A percentile compares a stretch with the other conserved stretches of the same genome.
Conservation (phyloP, 2,329 filamentous ascomycete species). For the Sarocladium kiliense region DNA sequence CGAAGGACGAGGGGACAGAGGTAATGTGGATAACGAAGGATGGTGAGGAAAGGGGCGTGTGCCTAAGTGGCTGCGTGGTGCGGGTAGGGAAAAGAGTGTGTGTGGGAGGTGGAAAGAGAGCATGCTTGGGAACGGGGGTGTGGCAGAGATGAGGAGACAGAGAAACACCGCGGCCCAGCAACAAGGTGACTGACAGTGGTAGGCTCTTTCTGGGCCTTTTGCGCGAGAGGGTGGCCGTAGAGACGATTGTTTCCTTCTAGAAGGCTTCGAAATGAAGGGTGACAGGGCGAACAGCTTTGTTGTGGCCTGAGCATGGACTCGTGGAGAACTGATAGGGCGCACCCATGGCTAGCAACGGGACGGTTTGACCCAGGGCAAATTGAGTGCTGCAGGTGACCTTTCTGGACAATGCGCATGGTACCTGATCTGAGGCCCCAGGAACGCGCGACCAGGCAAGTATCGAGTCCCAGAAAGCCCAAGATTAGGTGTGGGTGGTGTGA, state of each 20-base stretch:
- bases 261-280: conserved; percentile 8
- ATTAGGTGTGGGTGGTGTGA: conserved; percentile 9
- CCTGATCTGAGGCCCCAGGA: not conserved
- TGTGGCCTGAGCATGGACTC: not conserved
- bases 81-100: not conserved
- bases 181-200: not conserved
- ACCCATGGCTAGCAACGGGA: not conserved
- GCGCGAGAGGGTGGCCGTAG: not conserved
- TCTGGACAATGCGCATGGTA: not conserved
- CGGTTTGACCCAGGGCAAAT: conserved; percentile 1
- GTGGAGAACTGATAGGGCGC: not conserved
- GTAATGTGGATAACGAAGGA: not conserved
- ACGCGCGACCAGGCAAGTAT: not conserved
- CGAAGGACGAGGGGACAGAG: not conserved
- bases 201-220: not conserved
- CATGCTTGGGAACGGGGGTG: not conserved
- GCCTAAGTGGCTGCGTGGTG: not conserved
- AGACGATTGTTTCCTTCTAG: conserved; percentile 5
- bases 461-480: not conserved
- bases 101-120: not conserved
- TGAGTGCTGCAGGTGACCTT: conserved; percentile 1
- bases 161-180: not conserved
- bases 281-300: not conserved
- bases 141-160: not conserved
- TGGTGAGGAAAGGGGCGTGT: conserved; percentile 1